Base-by-base conservation (phyloP, 306 rosid species). In the Vicia villosa region DNA sequence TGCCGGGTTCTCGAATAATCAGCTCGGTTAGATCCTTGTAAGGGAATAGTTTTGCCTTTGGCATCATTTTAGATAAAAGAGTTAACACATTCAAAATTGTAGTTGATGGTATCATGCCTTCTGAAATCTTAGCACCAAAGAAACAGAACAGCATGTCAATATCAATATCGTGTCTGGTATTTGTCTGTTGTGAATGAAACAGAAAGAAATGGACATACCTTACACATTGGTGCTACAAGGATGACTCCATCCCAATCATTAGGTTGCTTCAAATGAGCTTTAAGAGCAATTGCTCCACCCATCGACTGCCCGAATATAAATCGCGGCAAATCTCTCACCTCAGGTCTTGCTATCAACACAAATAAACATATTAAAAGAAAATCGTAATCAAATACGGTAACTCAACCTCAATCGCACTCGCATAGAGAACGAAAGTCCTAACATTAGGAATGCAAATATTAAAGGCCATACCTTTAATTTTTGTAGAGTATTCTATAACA, bases 171-270 rank as follows among this genome's bases (percentile, higher is more conserved):
- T 34, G 10, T 32, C 10, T 34, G 10, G 10, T 34, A 9, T 6
- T 0, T 5, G 37, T 5, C 7, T 26, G n/a, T 5, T 0, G 2
- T 3, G 30, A 26, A 36, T 10, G 6, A 47, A 62, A 65, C 52
- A 19, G 36, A 58, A 52, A 21, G 61, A 56, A 57, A 80, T 37
- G 43, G 14, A 45, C 92, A 69, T 84, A 90, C 98, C 84, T 90
- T 94, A 80, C 97, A 94, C 98, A 94, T 94, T 24, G 96, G 97
- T 49, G 98, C 98, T 40, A 90, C 95, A 45, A 94, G 98, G 72
- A 94, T 74, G 21, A 88, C 74, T 34, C 96, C 98, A 72, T 88
- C 95, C 97, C 92, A 94, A 42, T 76, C 75, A 62, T 73, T 52
- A 38, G 96, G 92, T 73, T 90, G 87, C 85, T 86, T 94, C 70